These are phyloP conservation scores for Plasmodium relictum DNA, from an alignment of 169 alveolate genomes.

Conservation along the genomic window DNA sequence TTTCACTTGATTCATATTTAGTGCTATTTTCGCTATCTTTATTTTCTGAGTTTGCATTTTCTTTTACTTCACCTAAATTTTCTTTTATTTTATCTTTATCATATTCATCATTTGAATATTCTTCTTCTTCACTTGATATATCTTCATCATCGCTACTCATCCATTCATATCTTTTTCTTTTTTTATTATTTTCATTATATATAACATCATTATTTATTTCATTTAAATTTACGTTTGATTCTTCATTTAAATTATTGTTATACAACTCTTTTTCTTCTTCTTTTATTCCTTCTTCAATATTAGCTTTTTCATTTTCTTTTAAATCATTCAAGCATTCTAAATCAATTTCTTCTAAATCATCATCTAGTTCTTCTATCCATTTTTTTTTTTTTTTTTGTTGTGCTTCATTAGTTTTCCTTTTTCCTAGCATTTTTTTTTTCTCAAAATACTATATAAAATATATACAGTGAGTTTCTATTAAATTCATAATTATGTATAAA, in stretches of 20 bases:
- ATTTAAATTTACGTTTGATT: conserved; percentile 2
- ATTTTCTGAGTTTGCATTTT: not conserved
- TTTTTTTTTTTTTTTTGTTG: conserved; percentile 70
- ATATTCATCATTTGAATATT: conserved; percentile 17
- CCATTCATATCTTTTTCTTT: conserved; percentile 71
- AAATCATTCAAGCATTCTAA: conserved; percentile 59
- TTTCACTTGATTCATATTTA: not conserved
- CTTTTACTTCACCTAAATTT: conserved; percentile 4
- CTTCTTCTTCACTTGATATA: conserved; percentile 70
- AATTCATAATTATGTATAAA: too few relatives aligned
- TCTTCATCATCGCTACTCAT: conserved; percentile 79
- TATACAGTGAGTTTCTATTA: not conserved
- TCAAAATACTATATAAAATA: conserved; percentile 33
- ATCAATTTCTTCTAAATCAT: conserved; percentile 75
- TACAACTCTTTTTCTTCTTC: conserved; percentile 1
- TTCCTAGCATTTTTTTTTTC: conserved; percentile 63
- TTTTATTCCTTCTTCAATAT: conserved; percentile 32
- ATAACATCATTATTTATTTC: not conserved
- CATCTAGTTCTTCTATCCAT: conserved; percentile 75
- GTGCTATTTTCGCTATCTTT: not conserved
- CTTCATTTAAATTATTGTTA: conserved; percentile 7
- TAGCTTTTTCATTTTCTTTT: conserved; percentile 15
- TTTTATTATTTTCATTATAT: conserved; percentile 25
- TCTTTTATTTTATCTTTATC: not conserved
- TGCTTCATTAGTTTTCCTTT: conserved; percentile 37